A percentile compares a stretch with the other conserved stretches of the same genome.
Conservation (phyloP, 495 filamentous ascomycete genomes). For the Penicillium waksmanii region DNA sequence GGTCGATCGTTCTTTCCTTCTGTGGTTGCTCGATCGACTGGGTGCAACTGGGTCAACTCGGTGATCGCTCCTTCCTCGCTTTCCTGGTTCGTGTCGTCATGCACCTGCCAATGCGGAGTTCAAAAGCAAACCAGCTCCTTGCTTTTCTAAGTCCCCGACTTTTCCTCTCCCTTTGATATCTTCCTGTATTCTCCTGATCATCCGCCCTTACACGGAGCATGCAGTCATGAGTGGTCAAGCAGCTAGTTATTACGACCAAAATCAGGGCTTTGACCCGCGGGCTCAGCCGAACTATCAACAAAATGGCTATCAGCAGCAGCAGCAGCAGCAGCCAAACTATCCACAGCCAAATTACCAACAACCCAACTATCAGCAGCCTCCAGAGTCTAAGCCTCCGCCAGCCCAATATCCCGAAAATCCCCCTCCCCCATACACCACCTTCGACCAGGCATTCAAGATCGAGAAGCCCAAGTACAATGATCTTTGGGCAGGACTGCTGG, state of each 20-base stretch:
- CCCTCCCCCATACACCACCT: slow-evolving; percentile 46
- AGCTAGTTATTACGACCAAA: slow-evolving; percentile 44
- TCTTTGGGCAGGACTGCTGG: slow-evolving; percentile 80
- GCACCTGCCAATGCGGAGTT: slow-evolving; percentile 23
- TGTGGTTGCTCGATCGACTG: no score
- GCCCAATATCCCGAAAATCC: slow-evolving; percentile 31
- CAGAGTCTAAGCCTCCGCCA: slow-evolving; percentile 33
- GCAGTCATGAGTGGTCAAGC: slow-evolving; percentile 49
- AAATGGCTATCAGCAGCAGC: slow-evolving; percentile 12
- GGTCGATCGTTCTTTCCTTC: slow-evolving; percentile 19
- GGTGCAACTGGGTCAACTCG: no score
- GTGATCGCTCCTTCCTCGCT: no score
- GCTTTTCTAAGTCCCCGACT: slow-evolving; percentile 8
- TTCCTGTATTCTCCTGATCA: slow-evolving; percentile 5
- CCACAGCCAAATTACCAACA: slow-evolving; percentile 21
- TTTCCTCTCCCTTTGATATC: slow-evolving; percentile 8
- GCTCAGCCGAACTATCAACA: slow-evolving; percentile 20
- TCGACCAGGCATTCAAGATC: slow-evolving; percentile 79
- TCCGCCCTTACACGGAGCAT: slow-evolving; percentile 10
- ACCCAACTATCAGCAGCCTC: slow-evolving; percentile 24
- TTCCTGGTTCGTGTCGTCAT: slow-evolving; percentile 26
- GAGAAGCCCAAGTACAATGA: slow-evolving; percentile 87
- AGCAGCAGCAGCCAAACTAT: slow-evolving; percentile 15
- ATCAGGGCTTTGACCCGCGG: slow-evolving; percentile 31
- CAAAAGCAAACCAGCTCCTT: slow-evolving; percentile 22